These are phyloP conservation scores for Penicillium sp. DNA, from an alignment of 2,329 filamentous ascomycete genomes.

Conservation along the genomic window DNA sequence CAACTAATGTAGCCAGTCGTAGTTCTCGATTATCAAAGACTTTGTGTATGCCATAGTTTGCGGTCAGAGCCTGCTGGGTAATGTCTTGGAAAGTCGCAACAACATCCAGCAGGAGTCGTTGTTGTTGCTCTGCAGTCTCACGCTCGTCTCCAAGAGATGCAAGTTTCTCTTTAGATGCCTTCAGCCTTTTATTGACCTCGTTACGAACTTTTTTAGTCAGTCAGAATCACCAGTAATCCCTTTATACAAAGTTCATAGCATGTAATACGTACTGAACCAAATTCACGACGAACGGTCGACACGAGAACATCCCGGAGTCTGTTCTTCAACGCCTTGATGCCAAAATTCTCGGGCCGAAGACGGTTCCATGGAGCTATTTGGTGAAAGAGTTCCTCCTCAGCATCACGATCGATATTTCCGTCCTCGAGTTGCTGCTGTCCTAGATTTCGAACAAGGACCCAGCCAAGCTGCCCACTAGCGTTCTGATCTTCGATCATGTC, in stretches of 20 bases:
- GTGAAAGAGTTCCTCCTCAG: slow-evolving; percentile 36
- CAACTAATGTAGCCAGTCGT: slow-evolving; percentile 5
- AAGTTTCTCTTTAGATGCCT: slow-evolving; percentile 24
- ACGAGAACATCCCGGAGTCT: slow-evolving; percentile 43
- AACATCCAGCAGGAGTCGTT: slow-evolving; percentile 35
- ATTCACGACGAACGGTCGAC: slow-evolving; percentile 42
- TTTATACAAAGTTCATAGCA: too few relatives aligned
- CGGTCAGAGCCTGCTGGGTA: slow-evolving; percentile 32
- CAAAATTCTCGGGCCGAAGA: slow-evolving; percentile 37
- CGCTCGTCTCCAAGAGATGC: slow-evolving; percentile 33
- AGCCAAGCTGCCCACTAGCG: slow-evolving; percentile 23
- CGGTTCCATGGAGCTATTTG: slow-evolving; percentile 33
- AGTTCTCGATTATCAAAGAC: slow-evolving; percentile 34
- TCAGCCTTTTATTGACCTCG: slow-evolving; percentile 37
- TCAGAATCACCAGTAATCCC: too few relatives aligned
- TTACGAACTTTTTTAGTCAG: too few relatives aligned
- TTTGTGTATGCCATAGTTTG: slow-evolving; percentile 34
- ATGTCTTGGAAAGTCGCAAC: slow-evolving; percentile 37
- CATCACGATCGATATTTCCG: slow-evolving; percentile 20
- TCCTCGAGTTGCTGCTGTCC: slow-evolving; percentile 27
- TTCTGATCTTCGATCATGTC: slow-evolving; percentile 27
- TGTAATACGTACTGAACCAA: slow-evolving; percentile 39
- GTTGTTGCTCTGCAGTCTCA: slow-evolving; percentile 33
- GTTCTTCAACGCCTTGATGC: slow-evolving; percentile 38
- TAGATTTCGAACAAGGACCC: slow-evolving; percentile 32